A percentile compares a stretch with the other conserved stretches of the same genome.
Conservation (phyloP, 2,329 filamentous ascomycete species). For the Ceratocystis albifundus region DNA sequence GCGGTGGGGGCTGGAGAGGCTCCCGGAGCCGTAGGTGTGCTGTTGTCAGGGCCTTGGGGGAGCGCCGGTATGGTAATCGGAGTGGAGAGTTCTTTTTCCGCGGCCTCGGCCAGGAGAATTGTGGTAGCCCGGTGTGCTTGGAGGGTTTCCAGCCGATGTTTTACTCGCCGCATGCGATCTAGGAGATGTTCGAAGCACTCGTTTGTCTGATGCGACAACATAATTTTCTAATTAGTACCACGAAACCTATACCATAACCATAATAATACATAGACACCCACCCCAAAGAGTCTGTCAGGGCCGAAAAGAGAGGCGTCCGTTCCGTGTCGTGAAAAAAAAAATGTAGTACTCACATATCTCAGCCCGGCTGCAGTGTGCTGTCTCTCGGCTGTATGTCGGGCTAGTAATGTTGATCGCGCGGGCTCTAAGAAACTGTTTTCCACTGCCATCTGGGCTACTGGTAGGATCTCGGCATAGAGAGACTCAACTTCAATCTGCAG, state of each 20-base stretch:
- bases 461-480: slow-evolving; percentile 55
- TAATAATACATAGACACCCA: no score
- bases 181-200: slow-evolving; percentile 36
- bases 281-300: no score
- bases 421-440: slow-evolving; percentile 57
- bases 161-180: slow-evolving; percentile 26
- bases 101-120: neutral
- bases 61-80: neutral
- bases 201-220: slow-evolving; percentile 35
- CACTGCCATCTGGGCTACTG: slow-evolving; percentile 58
- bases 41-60: neutral
- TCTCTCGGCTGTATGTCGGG: slow-evolving; percentile 36
- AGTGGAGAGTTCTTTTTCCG: neutral
- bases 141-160: neutral
- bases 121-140: slow-evolving; percentile 4
- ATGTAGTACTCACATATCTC: slow-evolving; percentile 37
- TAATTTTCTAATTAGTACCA: slow-evolving; percentile 1
- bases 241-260: neutral
- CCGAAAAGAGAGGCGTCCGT: no score
- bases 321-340: neutral
- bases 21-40: neutral
- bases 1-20: neutral
- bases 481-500: slow-evolving; percentile 57
- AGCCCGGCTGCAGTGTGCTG: slow-evolving; percentile 38
- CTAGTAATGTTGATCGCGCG: slow-evolving; percentile 38